These are phyloP conservation scores for Fusarium longipes DNA, from an alignment of 2,329 filamentous ascomycete species.

Conservation along the genomic window DNA sequence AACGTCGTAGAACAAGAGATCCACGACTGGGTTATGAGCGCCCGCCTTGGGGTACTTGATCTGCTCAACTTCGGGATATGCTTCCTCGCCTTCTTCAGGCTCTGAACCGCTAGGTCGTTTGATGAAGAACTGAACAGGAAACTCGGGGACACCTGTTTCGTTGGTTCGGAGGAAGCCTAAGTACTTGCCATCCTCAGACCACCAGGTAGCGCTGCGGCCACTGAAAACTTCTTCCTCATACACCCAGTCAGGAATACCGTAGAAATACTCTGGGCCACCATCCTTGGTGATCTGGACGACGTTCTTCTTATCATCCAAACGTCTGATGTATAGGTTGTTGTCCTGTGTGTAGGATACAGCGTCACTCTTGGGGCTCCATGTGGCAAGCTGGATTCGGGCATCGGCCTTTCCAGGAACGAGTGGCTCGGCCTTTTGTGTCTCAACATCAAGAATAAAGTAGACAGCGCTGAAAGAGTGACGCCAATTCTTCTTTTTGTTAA, in stretches of 20 bases:
- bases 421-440: constrained; percentile 79
- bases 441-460: constrained; percentile 95
- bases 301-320: constrained; percentile 61
- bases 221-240: constrained; percentile 78
- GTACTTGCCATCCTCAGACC: constrained; percentile 89
- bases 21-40: constrained; percentile 90
- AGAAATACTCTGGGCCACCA: constrained; percentile 89
- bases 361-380: constrained; percentile 89
- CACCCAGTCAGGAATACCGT: constrained; percentile 97
- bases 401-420: constrained; percentile 76
- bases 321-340: constrained; percentile 90
- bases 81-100: constrained; percentile 77
- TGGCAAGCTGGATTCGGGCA: constrained; percentile 81
- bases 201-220: constrained; percentile 90
- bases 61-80: constrained; percentile 87
- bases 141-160: constrained; percentile 90
- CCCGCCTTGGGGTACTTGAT: constrained; percentile 99
- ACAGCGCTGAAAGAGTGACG: constrained; percentile 86
- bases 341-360: constrained; percentile 88
- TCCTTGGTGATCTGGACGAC: constrained; percentile 84
- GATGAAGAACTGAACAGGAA: constrained; percentile 92
- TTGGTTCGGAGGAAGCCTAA: constrained; percentile 94
- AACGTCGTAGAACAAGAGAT: constrained; percentile 89
- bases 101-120: constrained; percentile 81
- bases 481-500: constrained; percentile 80